Evolutionary conservation across 106 monocot genomes (phyloP).

Genomic region (Dendrobium chrysotoxum): DNA sequence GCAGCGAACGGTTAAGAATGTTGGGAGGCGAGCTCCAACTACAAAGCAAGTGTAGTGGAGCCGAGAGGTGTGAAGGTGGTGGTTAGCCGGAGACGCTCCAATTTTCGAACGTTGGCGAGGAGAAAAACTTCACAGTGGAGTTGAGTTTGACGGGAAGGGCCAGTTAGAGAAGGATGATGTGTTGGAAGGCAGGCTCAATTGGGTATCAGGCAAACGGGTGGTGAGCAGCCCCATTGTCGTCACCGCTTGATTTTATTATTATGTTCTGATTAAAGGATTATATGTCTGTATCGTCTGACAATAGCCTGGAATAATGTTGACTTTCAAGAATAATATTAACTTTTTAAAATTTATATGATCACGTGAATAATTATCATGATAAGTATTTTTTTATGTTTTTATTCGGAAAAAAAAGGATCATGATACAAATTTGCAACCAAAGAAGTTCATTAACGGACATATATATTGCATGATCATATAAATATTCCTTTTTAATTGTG

Average conservation of each 20-base stretch:
- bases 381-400: no score
- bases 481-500: no score
- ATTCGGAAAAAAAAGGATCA: no score
- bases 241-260: neutral
- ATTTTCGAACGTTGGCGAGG: slow-evolving; percentile 7
- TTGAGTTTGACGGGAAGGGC: neutral
- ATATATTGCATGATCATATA: no score
- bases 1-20: slow-evolving; percentile 31
- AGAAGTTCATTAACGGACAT: no score
- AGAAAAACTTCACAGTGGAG: neutral
- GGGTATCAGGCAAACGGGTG: neutral
- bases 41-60: neutral
- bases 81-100: slow-evolving; percentile 16
- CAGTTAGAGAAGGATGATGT: neutral
- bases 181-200: neutral
- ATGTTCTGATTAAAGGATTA: no score
- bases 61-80: slow-evolving; percentile 14
- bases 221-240: neutral
- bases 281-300: no score
- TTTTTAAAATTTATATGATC: no score
- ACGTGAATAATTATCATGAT: no score
- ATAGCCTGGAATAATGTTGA: no score
- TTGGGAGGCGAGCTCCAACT: slow-evolving; percentile 15
- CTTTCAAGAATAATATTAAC: no score
- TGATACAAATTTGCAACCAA: no score